Percentiles rank a stretch among this genome's conserved stretches.
Evolutionary conservation across 176 grass and related monocot genomes (phyloP).

Genomic region (Neostapfia colusana): DNA sequence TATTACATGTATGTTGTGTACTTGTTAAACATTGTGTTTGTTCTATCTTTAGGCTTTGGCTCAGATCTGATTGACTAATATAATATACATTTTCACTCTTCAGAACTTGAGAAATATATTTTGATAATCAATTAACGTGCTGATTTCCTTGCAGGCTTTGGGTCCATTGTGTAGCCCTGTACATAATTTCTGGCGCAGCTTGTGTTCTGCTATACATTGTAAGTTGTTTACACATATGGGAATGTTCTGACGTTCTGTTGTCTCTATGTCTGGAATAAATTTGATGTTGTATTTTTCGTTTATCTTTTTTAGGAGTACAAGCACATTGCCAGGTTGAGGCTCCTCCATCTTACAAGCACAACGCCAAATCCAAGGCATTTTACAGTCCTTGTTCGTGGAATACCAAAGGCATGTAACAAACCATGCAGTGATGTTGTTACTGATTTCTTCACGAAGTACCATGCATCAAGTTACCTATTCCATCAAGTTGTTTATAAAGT

Average conservation of each 20-base stretch:
- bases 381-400: constrained; percentile 78
- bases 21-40: no score
- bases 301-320: constrained; percentile 67
- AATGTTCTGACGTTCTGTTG: not conserved
- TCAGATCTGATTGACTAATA: not conserved
- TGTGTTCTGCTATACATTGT: constrained; percentile 90
- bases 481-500: constrained; percentile 84
- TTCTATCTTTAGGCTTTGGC: constrained; percentile 13
- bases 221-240: constrained; percentile 37
- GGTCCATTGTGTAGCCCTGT: constrained; percentile 85
- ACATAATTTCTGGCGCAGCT: constrained; percentile 80
- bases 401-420: constrained; percentile 67
- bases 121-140: constrained; percentile 18
- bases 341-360: constrained; percentile 61
- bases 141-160: constrained; percentile 73
- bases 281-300: not conserved
- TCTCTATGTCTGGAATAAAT: not conserved
- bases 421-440: constrained; percentile 57
- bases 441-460: constrained; percentile 85
- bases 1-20: not conserved
- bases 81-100: not conserved
- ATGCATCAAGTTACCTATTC: constrained; percentile 85
- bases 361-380: constrained; percentile 67
- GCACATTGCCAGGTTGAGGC: constrained; percentile 69
- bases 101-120: constrained; percentile 11